Conservation (phyloP, 805 yeast genomes). For the Metschnikowia santaceciliae region DNA sequence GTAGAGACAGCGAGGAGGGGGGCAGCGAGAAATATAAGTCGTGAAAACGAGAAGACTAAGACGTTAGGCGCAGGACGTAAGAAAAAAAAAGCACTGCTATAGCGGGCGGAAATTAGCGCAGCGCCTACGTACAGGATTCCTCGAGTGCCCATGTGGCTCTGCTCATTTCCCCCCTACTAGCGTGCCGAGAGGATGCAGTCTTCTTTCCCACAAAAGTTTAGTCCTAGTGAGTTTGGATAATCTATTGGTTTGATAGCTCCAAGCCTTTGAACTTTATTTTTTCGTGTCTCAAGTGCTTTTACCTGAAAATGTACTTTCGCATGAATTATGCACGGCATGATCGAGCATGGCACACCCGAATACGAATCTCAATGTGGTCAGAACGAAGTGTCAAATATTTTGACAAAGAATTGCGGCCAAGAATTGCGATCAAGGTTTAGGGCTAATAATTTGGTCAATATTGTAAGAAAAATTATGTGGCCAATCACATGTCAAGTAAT, state of each 20-base stretch:
- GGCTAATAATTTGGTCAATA: no score
- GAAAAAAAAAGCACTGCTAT: neutral
- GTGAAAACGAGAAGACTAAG: constrained; percentile 2
- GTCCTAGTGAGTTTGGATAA: neutral
- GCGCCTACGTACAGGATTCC: neutral
- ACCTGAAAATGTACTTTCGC: neutral
- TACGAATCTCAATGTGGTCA: neutral
- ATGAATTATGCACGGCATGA: neutral
- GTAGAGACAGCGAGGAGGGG: neutral
- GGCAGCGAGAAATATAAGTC: neutral
- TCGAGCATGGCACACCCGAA: neutral
- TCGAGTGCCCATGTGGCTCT: constrained; percentile 2
- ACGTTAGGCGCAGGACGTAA: neutral
- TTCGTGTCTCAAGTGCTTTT: neutral
- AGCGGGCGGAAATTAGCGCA: constrained; percentile 1
- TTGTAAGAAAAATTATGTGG: no score
- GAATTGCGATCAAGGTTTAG: no score
- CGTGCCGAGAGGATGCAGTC: neutral
- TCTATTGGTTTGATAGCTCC: neutral
- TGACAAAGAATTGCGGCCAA: no score
- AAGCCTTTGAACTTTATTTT: neutral
- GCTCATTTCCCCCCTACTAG: neutral
- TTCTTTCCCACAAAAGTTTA: neutral
- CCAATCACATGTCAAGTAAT: no score
- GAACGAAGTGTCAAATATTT: no score